Evolutionary conservation across 2,329 filamentous ascomycete species (phyloP).

Genomic region (Fusarium sterilihyphosum): DNA sequence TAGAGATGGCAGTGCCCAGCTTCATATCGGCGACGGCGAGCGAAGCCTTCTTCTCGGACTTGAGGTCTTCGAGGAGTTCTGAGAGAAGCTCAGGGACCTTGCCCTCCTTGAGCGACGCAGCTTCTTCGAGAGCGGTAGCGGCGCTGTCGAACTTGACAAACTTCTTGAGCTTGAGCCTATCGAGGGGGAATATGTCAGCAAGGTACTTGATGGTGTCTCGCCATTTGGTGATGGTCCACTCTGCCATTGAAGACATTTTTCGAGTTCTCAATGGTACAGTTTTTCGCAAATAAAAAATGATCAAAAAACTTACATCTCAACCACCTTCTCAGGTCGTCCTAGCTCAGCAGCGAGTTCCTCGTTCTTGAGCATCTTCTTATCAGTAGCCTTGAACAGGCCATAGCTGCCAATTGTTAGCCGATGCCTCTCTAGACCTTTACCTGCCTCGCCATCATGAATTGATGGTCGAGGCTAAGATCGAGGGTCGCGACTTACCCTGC

Average conservation of each 20-base stretch:
- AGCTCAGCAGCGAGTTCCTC: conserved; percentile 81
- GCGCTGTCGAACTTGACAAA: conserved; percentile 98
- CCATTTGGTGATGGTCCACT: conserved; percentile 14
- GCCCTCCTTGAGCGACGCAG: conserved; percentile 86
- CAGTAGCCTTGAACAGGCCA: conserved; percentile 96
- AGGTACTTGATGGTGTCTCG: background rate
- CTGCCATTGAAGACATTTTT: conserved; percentile 9
- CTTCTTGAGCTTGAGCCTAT: conserved; percentile 91
- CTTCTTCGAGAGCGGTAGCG: conserved; percentile 88
- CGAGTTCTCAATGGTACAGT: background rate
- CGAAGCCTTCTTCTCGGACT: conserved; percentile 97
- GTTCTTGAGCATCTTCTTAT: conserved; percentile 96
- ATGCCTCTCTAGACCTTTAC: conserved; percentile 4
- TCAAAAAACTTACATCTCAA: conserved; percentile 74
- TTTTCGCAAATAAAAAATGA: conserved; percentile 12
- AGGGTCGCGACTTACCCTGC: conserved; percentile 68
- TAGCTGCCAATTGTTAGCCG: conserved; percentile 70
- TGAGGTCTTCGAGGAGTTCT: conserved; percentile 85
- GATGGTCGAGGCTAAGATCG: conserved; percentile 4
- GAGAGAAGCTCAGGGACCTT: conserved; percentile 92
- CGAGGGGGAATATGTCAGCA: conserved; percentile 8
- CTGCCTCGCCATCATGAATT: conserved; percentile 20
- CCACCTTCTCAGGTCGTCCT: conserved; percentile 83
- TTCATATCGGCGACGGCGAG: conserved; percentile 94
- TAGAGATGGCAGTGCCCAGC: conserved; percentile 89